Conservation (phyloP, 73 alveolate species). For the Paramecium bursaria region DNA sequence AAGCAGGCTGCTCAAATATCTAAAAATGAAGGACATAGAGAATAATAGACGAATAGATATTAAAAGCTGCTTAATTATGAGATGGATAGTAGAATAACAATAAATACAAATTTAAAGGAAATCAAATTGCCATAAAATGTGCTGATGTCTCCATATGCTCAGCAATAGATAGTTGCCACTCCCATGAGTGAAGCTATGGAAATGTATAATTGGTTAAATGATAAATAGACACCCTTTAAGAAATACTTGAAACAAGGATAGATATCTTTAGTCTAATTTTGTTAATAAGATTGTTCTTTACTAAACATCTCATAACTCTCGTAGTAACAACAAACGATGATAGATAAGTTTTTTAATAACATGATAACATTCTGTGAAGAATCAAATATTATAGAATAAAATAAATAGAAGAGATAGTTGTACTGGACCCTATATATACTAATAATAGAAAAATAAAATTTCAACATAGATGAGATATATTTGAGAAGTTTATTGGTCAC, state of each 20-base stretch:
- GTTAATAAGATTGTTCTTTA: background rate
- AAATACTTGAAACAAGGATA: conserved; percentile 23
- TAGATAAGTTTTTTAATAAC: conserved; percentile 10
- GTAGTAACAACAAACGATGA: background rate
- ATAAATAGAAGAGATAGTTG: conserved; percentile 10
- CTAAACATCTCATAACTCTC: background rate
- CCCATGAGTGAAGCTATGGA: conserved; percentile 60
- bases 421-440: conserved; percentile 45
- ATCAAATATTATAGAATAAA: conserved; percentile 18
- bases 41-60: conserved; percentile 35
- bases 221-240: conserved; percentile 35
- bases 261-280: background rate
- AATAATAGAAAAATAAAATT: conserved; percentile 23
- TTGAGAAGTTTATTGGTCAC: conserved; percentile 7
- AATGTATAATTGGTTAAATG: conserved; percentile 61
- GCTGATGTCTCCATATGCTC: conserved; percentile 58
- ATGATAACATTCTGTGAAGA: conserved; percentile 9
- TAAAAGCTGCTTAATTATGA: conserved; percentile 50
- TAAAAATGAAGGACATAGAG: conserved; percentile 27
- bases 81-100: conserved; percentile 16
- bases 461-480: background rate
- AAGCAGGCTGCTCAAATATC: conserved; percentile 3
- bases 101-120: conserved; percentile 45
- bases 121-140: conserved; percentile 46
- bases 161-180: conserved; percentile 47